These are phyloP conservation scores for Neopestalotiopsis rosae DNA, from an alignment of 2,329 filamentous ascomycete genomes.

Conservation along the genomic window DNA sequence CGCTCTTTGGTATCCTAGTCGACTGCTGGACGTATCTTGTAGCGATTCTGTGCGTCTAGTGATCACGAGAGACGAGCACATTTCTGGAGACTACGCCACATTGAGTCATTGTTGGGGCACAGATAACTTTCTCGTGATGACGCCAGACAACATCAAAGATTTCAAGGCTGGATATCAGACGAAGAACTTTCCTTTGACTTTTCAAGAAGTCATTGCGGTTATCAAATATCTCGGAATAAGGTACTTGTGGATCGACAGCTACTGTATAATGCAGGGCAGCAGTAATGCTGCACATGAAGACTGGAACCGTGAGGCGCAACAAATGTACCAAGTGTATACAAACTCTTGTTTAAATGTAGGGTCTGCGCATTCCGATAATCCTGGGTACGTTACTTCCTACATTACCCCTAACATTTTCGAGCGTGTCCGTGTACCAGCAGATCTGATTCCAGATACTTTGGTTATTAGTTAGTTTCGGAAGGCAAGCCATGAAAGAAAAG, in stretches of 20 bases:
- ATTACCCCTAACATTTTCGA: background rate
- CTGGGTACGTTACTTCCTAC: background rate
- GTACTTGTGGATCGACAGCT: background rate
- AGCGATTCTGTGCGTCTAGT: background rate
- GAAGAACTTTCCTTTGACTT: too few species aligned
- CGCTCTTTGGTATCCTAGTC: background rate
- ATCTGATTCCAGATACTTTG: too few species aligned
- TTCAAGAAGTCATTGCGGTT: background rate
- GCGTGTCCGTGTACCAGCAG: too few species aligned
- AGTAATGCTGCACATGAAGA: background rate
- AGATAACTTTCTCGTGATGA: background rate
- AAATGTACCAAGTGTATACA: background rate
- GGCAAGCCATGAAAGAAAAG: too few species aligned
- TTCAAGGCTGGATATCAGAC: background rate
- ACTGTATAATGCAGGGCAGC: background rate
- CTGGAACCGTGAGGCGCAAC: background rate
- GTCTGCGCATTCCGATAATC: background rate
- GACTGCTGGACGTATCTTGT: background rate
- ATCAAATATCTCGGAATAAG: background rate
- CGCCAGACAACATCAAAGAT: background rate
- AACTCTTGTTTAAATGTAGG: background rate
- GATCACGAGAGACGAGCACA: background rate
- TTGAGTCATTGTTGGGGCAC: background rate
- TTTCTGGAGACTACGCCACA: background rate
- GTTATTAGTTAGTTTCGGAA: too few species aligned